Evolutionary conservation across 23 red algal genomes (phyloP), one percentile per base, ranked within the genome.

Genomic region (Gracilaria vermiculophylla): DNA sequence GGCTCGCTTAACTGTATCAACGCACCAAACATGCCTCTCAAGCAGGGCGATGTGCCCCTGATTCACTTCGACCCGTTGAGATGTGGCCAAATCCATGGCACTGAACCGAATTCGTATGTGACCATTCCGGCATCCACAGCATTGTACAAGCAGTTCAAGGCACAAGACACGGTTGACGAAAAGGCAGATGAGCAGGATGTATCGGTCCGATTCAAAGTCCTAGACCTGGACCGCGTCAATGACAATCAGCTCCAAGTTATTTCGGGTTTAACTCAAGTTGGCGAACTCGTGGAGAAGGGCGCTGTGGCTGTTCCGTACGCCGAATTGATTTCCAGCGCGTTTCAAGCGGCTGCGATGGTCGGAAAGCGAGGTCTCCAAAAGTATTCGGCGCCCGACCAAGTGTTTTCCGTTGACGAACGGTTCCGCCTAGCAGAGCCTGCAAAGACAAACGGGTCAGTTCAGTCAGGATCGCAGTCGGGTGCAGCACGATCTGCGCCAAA

Each of bases 301-400:
- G 53, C 76, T 25, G 50, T 57, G 1, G 53, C 32, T 54, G 45
- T 79, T 37, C 76, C 76, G 36, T 79, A 57, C 23, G 53, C 53
- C 1, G 49, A 79, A 33, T 60, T 79, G 15, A 14, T 79, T 57
- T 5, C 76, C 29, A 5, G 20, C 27, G 76, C 76, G 48, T 79
- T 79, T 60, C 10, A 54, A 39, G 76, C 53, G 6, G 76, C 42
- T 58, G 49, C 76, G 11, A 15, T 40, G 0, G 19, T 79, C 36
- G 76, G 76, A 24, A 79, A 79, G 49, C 50, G 49, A 55, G 49
- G 76, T 52, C 53, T 79, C 13, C 76, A 16, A 21, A 79, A 34
- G 20, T 79, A 79, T 20, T 54, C 49, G 4, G 11, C 23, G n/a
- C 76, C 76, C 2, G 76, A 79, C 42, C 76, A 58, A 16, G 76